Percentiles rank a stretch among this genome's conserved stretches.
phyloP scores from a whole-genome alignment of 768 basidiomycete genomes.

The Suillus americanus region DNA sequence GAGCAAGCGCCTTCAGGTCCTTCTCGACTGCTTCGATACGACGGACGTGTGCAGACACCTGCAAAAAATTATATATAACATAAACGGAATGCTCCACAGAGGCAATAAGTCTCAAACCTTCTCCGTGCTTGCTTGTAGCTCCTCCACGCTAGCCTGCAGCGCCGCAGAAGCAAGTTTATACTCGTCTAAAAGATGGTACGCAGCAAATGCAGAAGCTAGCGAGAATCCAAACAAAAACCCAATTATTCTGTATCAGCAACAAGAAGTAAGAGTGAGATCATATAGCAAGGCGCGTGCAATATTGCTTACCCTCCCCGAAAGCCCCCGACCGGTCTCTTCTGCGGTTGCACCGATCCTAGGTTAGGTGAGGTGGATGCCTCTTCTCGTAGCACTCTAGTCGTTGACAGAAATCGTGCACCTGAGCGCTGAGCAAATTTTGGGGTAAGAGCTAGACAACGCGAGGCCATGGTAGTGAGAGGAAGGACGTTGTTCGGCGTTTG shows the following conservation, averaged over 20 bases:
- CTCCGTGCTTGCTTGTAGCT: conserved; percentile 79
- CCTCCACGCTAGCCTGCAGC: conserved; percentile 84
- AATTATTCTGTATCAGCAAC: conserved; percentile 53
- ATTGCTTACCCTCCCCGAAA: conserved; percentile 60
- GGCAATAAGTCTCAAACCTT: conserved; percentile 36
- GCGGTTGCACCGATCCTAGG: conserved; percentile 51
- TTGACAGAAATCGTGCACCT: conserved; percentile 41
- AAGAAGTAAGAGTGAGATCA: conserved; percentile 1
- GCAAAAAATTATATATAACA: not conserved
- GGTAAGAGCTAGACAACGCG: conserved; percentile 28
- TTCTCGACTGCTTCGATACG: conserved; percentile 89
- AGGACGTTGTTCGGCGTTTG: conserved; percentile 20
- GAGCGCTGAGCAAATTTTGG: conserved; percentile 17
- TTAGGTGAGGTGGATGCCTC: conserved; percentile 43
- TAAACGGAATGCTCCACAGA: not conserved
- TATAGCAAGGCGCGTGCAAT: conserved; percentile 6
- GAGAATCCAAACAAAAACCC: conserved; percentile 92
- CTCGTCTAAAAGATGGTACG: conserved; percentile 88
- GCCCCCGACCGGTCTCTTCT: conserved; percentile 76
- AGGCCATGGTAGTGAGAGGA: conserved; percentile 18
- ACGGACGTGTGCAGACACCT: conserved; percentile 83
- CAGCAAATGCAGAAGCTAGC: conserved; percentile 80
- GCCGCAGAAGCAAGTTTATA: conserved; percentile 88
- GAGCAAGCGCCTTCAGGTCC: conserved; percentile 74
- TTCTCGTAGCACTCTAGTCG: conserved; percentile 42